phyloP scores from a whole-genome alignment of 2,329 filamentous ascomycete genomes.

The Sarocladiaceae sp. region DNA sequence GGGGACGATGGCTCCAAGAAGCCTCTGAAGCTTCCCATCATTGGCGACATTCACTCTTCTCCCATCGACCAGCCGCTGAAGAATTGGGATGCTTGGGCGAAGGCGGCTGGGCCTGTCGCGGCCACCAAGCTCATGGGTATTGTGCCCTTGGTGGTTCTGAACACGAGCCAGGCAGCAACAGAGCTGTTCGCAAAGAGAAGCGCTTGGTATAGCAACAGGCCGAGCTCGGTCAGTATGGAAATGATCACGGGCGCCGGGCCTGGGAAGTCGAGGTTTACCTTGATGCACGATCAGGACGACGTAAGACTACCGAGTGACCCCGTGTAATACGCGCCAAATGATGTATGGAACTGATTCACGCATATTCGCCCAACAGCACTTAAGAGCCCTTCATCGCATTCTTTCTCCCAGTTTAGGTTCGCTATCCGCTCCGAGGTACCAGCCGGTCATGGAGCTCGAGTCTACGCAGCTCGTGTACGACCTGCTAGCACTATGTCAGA shows the following conservation, averaged over 20 bases:
- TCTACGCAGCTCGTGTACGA: conserved; percentile 31
- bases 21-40: conserved; percentile 15
- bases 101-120: conserved; percentile 13
- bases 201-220: conserved; percentile 16
- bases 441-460: conserved; percentile 18
- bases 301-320: neutral
- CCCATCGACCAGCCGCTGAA: conserved; percentile 14
- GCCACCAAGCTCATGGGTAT: conserved; percentile 17
- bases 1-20: neutral
- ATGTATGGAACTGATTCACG: no score
- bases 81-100: conserved; percentile 16
- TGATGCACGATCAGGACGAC: conserved; percentile 16
- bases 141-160: conserved; percentile 15
- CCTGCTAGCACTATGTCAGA: conserved; percentile 21
- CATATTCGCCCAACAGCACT: conserved; percentile 18
- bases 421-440: conserved; percentile 25
- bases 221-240: conserved; percentile 17
- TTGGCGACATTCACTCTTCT: conserved; percentile 16
- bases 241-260: conserved; percentile 18
- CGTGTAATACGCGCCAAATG: no score
- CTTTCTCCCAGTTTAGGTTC: conserved; percentile 24
- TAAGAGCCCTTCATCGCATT: conserved; percentile 30
- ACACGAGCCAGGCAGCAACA: conserved; percentile 14
- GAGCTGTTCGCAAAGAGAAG: conserved; percentile 17
- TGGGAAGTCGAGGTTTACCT: conserved; percentile 14